Base-by-base conservation (phyloP, 1,284 basidiomycete species). In the Austropuccinia psidii region DNA sequence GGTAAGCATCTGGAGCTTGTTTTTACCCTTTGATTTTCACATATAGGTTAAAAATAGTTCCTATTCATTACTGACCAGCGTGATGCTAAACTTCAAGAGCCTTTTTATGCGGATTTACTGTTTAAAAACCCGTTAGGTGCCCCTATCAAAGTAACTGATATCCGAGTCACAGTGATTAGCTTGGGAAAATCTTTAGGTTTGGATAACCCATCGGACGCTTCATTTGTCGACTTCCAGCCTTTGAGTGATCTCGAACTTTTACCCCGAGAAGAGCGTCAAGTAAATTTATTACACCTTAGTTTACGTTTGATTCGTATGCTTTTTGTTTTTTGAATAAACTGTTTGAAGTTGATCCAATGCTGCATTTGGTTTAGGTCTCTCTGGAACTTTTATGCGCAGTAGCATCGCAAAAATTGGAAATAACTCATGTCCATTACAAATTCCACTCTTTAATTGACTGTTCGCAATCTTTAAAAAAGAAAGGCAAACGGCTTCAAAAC, bases 101-200 rank as follows among this genome's bases (percentile, higher is more conserved):
- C 61, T 80, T 84, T 43, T 81, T 83, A 68, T 81, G 88, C 2
- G 83, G 86, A 60, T 83, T 88, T 1, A 87, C 89, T 77, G 77
- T 83, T 2, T 78, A 89, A 9, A 83, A 73, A 73, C 24, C 68
- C 68, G 21, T 27, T 70, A 33, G 27, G 41, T 37, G 52, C 68
- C 9, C 19, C 33, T 21, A 49, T 70, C n/a, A 50, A 70, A 45
- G 45, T 70, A 4, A 61, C 68, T 15, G 37, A 39, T n/a, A n/a
- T n/a, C n/a, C 11, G 13, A 47, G 52, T 52, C 33, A 7, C 31
- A 19, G 17, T 9, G 35, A n/a, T n/a, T n/a, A n/a, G n/a, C n/a
- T n/a, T n/a, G n/a, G n/a, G n/a, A n/a, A n/a, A n/a, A n/a, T n/a
- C n/a, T n/a, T n/a, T n/a, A n/a, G n/a, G n/a, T n/a, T 55, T 39